Percentiles rank a stretch among this genome's conserved stretches.
phyloP scores from a whole-genome alignment of 768 basidiomycete genomes.

The Pholiota molesta region DNA sequence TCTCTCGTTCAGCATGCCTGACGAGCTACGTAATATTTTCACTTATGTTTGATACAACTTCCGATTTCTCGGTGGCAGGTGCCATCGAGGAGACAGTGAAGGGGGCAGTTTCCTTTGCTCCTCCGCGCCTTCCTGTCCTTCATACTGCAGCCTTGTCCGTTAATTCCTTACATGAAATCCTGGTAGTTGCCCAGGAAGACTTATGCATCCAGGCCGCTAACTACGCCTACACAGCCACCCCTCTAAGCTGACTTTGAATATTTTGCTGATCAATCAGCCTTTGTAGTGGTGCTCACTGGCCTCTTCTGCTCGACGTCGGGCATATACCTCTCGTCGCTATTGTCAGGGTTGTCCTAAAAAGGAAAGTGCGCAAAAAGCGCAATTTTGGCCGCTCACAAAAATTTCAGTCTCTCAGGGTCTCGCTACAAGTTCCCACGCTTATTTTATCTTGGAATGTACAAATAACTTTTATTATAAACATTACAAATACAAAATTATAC shows the following conservation, averaged over 20 bases:
- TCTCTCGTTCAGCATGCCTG: conserved; percentile 15
- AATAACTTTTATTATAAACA: too few relatives aligned
- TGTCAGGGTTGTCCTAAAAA: neutral
- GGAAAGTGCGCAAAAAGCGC: neutral
- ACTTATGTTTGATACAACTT: conserved; percentile 8
- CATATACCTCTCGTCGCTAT: neutral
- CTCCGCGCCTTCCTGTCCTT: neutral
- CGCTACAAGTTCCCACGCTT: too few relatives aligned
- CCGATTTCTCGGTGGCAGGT: neutral
- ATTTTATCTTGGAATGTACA: too few relatives aligned
- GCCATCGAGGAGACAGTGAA: neutral
- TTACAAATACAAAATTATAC: too few relatives aligned
- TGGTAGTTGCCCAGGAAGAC: neutral
- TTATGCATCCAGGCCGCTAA: neutral
- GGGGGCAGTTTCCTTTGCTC: neutral
- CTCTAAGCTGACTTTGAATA: neutral
- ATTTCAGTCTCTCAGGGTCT: too few relatives aligned
- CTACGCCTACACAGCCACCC: neutral
- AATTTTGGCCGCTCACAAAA: neutral
- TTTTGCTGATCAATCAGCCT: neutral
- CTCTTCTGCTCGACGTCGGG: neutral
- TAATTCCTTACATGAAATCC: neutral
- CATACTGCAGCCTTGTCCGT: neutral
- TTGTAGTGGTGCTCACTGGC: neutral
- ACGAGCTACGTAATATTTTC: conserved; percentile 16